Evolutionary conservation across 345 rosid species (phyloP).

Genomic region (Heritiera littoralis): DNA sequence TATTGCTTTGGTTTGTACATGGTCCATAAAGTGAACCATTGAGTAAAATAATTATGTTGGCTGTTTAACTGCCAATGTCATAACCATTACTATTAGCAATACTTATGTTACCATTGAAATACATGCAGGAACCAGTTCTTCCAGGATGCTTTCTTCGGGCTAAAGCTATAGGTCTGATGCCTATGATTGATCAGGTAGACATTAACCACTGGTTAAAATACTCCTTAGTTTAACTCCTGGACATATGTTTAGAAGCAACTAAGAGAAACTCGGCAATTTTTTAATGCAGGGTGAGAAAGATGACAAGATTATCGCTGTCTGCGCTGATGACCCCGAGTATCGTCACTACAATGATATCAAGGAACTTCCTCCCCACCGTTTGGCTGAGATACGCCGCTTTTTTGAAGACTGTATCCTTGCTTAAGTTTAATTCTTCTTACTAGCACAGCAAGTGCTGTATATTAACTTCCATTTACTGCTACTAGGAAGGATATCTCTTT

Average conservation of each 20-base stretch:
- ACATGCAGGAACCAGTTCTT: slow-evolving; percentile 85
- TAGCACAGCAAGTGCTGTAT: neutral
- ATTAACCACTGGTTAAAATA: slow-evolving; percentile 18
- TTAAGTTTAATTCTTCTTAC: slow-evolving; percentile 17
- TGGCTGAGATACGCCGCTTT: slow-evolving; percentile 97
- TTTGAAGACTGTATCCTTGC: slow-evolving; percentile 87
- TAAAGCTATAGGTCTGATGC: slow-evolving; percentile 98
- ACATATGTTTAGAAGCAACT: neutral
- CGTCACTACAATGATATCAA: slow-evolving; percentile 88
- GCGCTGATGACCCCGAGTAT: slow-evolving; percentile 98
- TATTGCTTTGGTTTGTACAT: neutral
- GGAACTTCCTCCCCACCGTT: slow-evolving; percentile 95
- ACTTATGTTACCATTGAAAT: slow-evolving; percentile 7
- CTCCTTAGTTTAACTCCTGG: neutral
- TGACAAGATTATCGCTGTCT: slow-evolving; percentile 99
- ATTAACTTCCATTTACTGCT: neutral
- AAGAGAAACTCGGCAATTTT: slow-evolving; percentile 2
- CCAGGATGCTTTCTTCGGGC: slow-evolving; percentile 98
- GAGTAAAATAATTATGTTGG: neutral
- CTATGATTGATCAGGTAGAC: slow-evolving; percentile 95
- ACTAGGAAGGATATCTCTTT: neutral
- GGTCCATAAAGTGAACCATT: neutral
- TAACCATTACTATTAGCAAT: neutral
- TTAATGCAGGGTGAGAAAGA: slow-evolving; percentile 88
- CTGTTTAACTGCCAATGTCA: neutral